Base-by-base conservation (phyloP, 805 yeast species). In the Maudiozyma turicensis region DNA sequence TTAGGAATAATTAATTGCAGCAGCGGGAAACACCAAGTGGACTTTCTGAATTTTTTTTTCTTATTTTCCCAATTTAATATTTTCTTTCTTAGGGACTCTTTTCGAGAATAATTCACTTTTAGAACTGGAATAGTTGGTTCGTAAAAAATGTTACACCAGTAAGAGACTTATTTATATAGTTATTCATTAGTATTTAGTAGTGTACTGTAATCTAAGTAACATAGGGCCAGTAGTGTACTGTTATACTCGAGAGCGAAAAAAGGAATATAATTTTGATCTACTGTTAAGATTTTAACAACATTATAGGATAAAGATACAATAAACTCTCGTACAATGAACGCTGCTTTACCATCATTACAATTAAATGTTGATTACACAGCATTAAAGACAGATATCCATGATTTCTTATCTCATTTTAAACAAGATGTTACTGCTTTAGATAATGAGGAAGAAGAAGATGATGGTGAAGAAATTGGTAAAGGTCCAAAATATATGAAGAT, bases 401-500 rank as follows among this genome's bases (percentile, higher is more conserved):
- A 82, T 52, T 89, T 89, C 66, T 65, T 89, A 49, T 68, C 73
- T 31, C 84, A 85, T 58, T 89, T 72, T 73, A 85, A 66, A 63
- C 74, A 26, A 58, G 73, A 46, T 59, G 68, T 35, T 40, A 43
- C 48, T 20, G 46, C 47, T 20, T 46, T 52, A 1, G 57, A 63
- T 3, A 59, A 55, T 32, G 61, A 47, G 8, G 43, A 45, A 48
- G 41, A 51, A 13, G 57, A 62, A 41, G 57, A 56, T 11, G 70
- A 58, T 38, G 65, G 52, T n/a, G 67, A 59, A 29, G 67, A 51
- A 26, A 48, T 67, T 13, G 71, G 66, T 43, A 59, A 60, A 37
- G 83, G 82, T 34, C 82, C 84, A 28, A 93, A 93, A 65, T 93
- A 93, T 68, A 71, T 84, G 81, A 72, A 70, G 33, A 55, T 84